Evolutionary conservation across 345 rosid genomes (phyloP), one percentile per base, ranked within the genome.

Genomic region (Excoecaria cochinchinensis): DNA sequence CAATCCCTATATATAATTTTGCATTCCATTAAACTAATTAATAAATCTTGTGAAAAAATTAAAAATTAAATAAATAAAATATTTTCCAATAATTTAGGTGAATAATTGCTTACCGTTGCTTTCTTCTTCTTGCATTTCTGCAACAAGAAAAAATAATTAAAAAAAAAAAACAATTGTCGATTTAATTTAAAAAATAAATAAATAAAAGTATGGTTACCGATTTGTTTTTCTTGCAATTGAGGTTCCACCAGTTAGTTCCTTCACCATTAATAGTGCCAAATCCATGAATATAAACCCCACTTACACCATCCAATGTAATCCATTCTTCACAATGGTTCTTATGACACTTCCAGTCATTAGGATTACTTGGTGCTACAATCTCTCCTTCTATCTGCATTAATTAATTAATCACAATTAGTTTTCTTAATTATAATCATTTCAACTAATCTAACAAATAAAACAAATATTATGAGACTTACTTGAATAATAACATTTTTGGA

Each of bases 161-260:
- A 47, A 56, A n/a, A n/a, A n/a, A n/a, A n/a, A n/a, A n/a, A n/a
- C n/a, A n/a, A n/a, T n/a, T n/a, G n/a, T n/a, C n/a, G n/a, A n/a
- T n/a, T 53, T 31, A 19, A 39, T 16, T 10, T 5, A 16, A 42
- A 56, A 21, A 24, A 39, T 22, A 4, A 4, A 7, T 4, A 21
- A 67, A 5, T 1, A 66, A 57, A 3, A 3, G 17, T 7, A 16
- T 0, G 38, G 14, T n/a, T 8, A 38, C 47, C 1, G 57, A 73
- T 4, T 12, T 3, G 40, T 74, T 50, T 72, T 84, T 74, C 69
- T 74, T 8, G 52, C 76, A 52, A 2, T 39, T 10, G 12, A 22
- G 51, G 1, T 85, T 74, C 90, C 92, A 89, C 89, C 92, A 85
- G 1, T 48, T 79, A 44, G 76, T 21, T 40, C 92, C 92, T 59